Evolutionary conservation across 2,329 filamentous ascomycete species (phyloP), one percentile per base, ranked within the genome.

Genomic region (Verticillium zaregamsianum): DNA sequence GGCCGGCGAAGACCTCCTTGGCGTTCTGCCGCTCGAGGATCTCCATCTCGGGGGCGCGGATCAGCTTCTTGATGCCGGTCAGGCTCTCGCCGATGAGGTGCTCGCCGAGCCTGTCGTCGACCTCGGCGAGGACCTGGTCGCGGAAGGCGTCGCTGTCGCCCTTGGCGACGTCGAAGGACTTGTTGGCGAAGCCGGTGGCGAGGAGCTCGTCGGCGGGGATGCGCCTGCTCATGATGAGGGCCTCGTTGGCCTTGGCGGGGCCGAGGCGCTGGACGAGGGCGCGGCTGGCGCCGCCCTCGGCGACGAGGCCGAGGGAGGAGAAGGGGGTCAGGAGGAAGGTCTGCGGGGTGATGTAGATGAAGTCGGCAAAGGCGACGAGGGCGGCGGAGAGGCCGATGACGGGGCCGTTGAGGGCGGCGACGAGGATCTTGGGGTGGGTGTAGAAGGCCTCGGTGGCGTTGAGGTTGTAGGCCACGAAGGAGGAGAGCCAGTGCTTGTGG

Each of bases 291-390:
- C 90, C 92, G 49, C 94, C 95, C 78, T 98, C 95, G 60, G 93
- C 85, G 0, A 98, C 93, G 1, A 99, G 85, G 1, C 95, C 94
- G 1, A 98, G 84, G 1, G 91, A 94, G 5, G 89, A 90, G 77
- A 98, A 98, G 4, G 95, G 95, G 1, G 93, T 97, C 31, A 98
- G 86, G 31, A 98, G 81, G 77, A 92, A 99, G 33, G 93, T 80
- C 68, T 90, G 84, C 0, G 93, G 93, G 0, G 90, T 83, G 72
- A 86, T 88, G 81, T 98, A 98, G 74, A 98, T 86, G 80, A 98
- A 98, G 80, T 98, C 95, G 28, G 91, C 91, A 74, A 92, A 90
- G 32, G 88, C 89, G 62, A 92, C 80, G 0, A 98, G 78, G 0
- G 94, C 93, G 1, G 94, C 95, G 2, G 90, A 91, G 35, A 98